Evolutionary conservation across 140 eudicot genomes (phyloP).

Genomic region (Stevia rebaudiana): DNA sequence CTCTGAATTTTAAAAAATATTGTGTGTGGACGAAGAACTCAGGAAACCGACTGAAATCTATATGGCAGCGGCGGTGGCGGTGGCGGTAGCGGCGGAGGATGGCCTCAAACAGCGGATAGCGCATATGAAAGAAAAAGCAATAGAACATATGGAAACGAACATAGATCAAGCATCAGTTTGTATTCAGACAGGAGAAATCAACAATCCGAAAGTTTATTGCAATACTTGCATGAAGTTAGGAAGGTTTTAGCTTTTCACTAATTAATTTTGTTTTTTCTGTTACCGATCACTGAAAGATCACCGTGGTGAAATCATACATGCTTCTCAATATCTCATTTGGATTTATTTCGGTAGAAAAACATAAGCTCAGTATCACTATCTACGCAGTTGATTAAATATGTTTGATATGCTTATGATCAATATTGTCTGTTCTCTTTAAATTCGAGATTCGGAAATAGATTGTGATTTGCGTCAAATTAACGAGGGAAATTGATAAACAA

Average conservation of each 20-base stretch:
- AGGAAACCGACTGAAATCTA: background rate
- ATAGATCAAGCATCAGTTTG: conserved; percentile 7
- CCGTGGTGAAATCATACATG: background rate
- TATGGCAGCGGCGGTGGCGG: background rate
- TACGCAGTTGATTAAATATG: background rate
- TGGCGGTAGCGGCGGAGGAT: background rate
- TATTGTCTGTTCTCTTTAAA: background rate
- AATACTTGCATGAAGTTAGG: conserved; percentile 20
- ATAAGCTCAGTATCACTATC: too few relatives aligned
- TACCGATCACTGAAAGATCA: background rate
- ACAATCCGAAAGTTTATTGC: conserved; percentile 7
- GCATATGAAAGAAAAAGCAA: background rate
- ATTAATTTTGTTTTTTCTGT: background rate
- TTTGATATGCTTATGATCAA: background rate
- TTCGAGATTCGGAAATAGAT: background rate
- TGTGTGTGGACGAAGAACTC: background rate
- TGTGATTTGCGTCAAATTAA: background rate
- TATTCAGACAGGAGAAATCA: conserved; percentile 16
- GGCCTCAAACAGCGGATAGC: background rate
- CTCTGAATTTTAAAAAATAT: background rate
- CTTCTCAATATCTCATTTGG: background rate
- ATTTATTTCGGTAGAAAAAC: background rate
- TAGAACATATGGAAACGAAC: conserved; percentile 6
- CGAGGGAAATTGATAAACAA: conserved; percentile 2
- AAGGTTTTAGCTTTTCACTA: conserved; percentile 3